Base-by-base conservation (phyloP, 2,329 filamentous ascomycete genomes). In the Aspergillus japonicus region DNA sequence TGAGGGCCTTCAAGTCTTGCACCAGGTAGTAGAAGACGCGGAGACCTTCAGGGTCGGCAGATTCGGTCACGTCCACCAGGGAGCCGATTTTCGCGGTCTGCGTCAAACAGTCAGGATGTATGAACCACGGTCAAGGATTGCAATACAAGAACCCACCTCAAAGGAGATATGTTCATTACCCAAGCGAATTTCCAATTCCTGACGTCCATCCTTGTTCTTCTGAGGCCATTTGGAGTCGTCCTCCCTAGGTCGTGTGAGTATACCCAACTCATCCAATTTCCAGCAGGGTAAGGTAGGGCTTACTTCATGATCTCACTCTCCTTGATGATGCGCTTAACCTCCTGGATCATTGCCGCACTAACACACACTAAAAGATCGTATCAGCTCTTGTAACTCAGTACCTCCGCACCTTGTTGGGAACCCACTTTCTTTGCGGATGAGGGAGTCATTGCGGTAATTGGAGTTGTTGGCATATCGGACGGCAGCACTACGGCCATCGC, bases 351-450 rank as follows among this genome's bases (percentile, higher is more conserved):
- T 5, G 93, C 81, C 42, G 92, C 89, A 81, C 93, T 97, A 64
- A 99, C 92, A 71, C 92, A 97, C 95, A 99, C 94, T 98, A 66
- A 59, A 60, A 6, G 6, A 16, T 4, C n/a, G 5, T 31, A 42
- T 44, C 39, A 44, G 39, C 39, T 44, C 16, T 19, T 33, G 29
- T 47, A 49, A 47, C 16, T 35, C 19, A 19, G 21, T 44, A 55
- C 58, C 49, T 59, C 56, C 57, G 54, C 47, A 7, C 19, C 21
- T 23, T 57, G 33, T 29, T 59, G 26, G 51, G 35, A 47, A 77
- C 92, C 69, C 82, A 97, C 95, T 99, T 82, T 99, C 95, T 93
- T 99, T 99, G 66, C 95, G 90, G 73, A 99, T 99, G 68, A 99
- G 82, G 64, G 93, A 97, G 76, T 99, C 95, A 79, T 99, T 99